Evolutionary conservation across 495 filamentous ascomycete species (phyloP).

Genomic region (Penicillium crystallinum): DNA sequence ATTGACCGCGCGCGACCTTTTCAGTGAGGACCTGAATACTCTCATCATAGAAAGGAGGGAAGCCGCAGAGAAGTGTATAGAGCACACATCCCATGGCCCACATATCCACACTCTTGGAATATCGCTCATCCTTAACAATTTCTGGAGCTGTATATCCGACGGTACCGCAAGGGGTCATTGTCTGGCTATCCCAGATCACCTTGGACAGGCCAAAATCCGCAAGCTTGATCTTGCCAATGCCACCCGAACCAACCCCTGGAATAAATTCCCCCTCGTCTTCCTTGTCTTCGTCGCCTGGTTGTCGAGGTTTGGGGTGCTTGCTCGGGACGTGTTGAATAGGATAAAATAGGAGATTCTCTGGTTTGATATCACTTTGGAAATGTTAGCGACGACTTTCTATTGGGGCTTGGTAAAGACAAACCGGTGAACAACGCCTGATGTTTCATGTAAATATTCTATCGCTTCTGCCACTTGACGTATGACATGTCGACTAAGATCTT

Average conservation of each 20-base stretch:
- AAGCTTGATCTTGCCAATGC: conserved; percentile 93
- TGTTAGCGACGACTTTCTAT: conserved; percentile 6
- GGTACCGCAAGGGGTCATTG: conserved; percentile 98
- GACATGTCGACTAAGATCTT: conserved; percentile 89
- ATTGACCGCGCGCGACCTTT: conserved; percentile 94
- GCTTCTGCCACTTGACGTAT: conserved; percentile 91
- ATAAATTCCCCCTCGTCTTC: conserved; percentile 95
- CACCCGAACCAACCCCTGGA: conserved; percentile 75
- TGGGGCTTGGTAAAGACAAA: conserved; percentile 40
- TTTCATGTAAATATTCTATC: conserved; percentile 90
- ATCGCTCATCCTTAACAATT: conserved; percentile 97
- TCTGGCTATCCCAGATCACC: conserved; percentile 95
- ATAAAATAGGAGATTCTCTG: conserved; percentile 92
- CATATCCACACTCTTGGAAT: conserved; percentile 99
- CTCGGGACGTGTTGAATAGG: conserved; percentile 77
- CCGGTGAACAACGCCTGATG: conserved; percentile 94
- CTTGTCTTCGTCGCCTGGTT: conserved; percentile 92
- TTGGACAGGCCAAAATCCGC: conserved; percentile 97
- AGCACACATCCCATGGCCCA: conserved; percentile 97
- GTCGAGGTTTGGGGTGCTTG: conserved; percentile 68
- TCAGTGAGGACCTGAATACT: conserved; percentile 96
- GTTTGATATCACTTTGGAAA: conserved; percentile 83
- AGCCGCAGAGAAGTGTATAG: conserved; percentile 93
- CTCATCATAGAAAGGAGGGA: conserved; percentile 98
- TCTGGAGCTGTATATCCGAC: conserved; percentile 99